Conservation (phyloP, 441 rosid genomes). For the Populus hybrid region DNA sequence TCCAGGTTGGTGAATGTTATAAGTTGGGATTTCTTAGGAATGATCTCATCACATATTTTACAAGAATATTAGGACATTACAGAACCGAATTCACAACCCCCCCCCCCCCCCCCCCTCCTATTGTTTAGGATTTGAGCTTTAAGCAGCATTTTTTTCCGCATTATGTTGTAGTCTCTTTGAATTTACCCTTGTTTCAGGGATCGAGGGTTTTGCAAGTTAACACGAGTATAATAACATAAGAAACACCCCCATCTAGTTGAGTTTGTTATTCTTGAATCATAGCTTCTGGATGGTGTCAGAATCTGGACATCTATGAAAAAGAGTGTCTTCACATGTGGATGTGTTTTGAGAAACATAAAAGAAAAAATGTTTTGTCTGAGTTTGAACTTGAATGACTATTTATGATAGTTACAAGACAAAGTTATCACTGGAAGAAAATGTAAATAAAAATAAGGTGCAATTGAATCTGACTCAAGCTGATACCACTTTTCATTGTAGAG, state of each 20-base stretch:
- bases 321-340: neutral
- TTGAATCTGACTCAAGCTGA: neutral
- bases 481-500: neutral
- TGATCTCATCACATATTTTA: neutral
- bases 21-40: constrained; percentile 1
- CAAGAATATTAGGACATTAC: neutral
- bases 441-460: neutral
- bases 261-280: neutral
- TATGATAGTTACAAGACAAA: neutral
- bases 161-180: too few species aligned
- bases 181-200: neutral
- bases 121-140: too few species aligned
- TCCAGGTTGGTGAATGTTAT: constrained; percentile 66
- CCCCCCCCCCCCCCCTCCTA: too few species aligned
- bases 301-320: neutral
- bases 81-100: neutral
- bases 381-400: neutral
- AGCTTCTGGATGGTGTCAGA: neutral
- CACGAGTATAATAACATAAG: neutral
- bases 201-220: neutral
- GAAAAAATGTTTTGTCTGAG: neutral
- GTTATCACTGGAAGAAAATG: neutral
- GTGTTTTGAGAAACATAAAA: neutral
- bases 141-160: too few species aligned
- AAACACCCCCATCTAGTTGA: neutral